Conservation (phyloP, 2,329 filamentous ascomycete species). For the Phaeosphaeria sp. region DNA sequence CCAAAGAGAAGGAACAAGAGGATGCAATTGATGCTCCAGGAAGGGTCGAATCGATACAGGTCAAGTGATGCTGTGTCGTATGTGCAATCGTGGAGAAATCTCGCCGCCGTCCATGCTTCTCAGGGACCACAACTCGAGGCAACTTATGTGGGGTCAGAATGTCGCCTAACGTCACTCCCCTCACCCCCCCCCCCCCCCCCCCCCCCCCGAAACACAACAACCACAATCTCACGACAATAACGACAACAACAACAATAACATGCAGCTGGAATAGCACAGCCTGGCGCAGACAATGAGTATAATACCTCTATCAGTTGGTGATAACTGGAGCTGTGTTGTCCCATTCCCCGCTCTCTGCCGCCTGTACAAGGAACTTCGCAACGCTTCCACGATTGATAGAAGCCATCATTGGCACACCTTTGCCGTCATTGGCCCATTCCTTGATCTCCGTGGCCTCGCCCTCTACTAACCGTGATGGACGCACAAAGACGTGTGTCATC, state of each 20-base stretch:
- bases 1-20: slow-evolving; percentile 8
- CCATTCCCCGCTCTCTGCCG: slow-evolving; percentile 51
- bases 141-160: background rate
- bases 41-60: background rate
- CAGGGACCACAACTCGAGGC: background rate
- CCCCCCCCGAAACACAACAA: background rate
- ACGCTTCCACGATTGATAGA: slow-evolving; percentile 50
- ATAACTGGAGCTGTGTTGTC: slow-evolving; percentile 56
- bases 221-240: background rate
- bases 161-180: background rate
- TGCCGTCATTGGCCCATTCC: slow-evolving; percentile 52
- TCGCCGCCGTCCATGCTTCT: slow-evolving; percentile 2
- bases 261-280: background rate
- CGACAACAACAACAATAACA: background rate
- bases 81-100: slow-evolving; percentile 11
- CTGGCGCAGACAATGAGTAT: background rate
- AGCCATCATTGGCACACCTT: slow-evolving; percentile 51
- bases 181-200: background rate
- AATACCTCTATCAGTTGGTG: slow-evolving; percentile 39
- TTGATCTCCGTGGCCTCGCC: slow-evolving; percentile 47
- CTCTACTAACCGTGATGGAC: slow-evolving; percentile 54
- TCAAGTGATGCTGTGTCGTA: background rate
- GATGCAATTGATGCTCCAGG: slow-evolving; percentile 23
- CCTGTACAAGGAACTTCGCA: slow-evolving; percentile 56
- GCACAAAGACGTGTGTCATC: slow-evolving; percentile 54